A percentile compares a stretch with the other conserved stretches of the same genome.
phyloP scores from a whole-genome alignment of 2,329 filamentous ascomycete genomes.

The Colletotrichum agaves region DNA sequence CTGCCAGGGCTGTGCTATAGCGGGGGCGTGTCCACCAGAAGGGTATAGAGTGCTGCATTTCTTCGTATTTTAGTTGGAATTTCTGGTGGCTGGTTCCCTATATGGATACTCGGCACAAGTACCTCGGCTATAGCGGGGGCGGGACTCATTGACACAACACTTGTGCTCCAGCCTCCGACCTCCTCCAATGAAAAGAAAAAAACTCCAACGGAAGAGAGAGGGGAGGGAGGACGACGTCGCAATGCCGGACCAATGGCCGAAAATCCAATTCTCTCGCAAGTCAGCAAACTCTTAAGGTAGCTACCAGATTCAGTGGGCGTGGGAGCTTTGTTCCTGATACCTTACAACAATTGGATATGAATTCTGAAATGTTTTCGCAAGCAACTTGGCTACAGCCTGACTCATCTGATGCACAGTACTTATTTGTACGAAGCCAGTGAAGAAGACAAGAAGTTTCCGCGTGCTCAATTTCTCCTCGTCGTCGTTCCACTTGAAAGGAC shows the following conservation, averaged over 20 bases:
- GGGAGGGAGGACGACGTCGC: not conserved
- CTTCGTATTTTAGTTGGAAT: no score
- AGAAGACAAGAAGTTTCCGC: not conserved
- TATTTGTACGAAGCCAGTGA: not conserved
- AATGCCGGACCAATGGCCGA: conserved; percentile 26
- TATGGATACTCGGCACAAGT: no score
- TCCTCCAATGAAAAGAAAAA: not conserved
- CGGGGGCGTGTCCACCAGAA: no score
- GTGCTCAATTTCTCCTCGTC: conserved; percentile 9
- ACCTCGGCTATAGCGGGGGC: conserved; percentile 26
- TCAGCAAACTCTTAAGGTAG: conserved; percentile 16
- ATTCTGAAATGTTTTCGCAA: not conserved
- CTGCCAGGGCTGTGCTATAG: conserved; percentile 3
- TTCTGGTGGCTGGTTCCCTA: no score
- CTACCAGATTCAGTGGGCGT: conserved; percentile 14
- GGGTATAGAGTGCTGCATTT: no score
- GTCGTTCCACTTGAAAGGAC: conserved; percentile 9
- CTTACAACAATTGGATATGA: not conserved
- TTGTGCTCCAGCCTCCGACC: conserved; percentile 18
- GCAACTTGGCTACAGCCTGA: not conserved
- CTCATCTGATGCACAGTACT: no score
- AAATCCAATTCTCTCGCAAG: conserved; percentile 19
- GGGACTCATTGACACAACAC: conserved; percentile 27
- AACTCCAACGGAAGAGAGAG: not conserved
- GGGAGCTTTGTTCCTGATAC: not conserved